phyloP scores from a whole-genome alignment of 2,329 filamentous ascomycete genomes.

The Pseudogymnoascus sp. region DNA sequence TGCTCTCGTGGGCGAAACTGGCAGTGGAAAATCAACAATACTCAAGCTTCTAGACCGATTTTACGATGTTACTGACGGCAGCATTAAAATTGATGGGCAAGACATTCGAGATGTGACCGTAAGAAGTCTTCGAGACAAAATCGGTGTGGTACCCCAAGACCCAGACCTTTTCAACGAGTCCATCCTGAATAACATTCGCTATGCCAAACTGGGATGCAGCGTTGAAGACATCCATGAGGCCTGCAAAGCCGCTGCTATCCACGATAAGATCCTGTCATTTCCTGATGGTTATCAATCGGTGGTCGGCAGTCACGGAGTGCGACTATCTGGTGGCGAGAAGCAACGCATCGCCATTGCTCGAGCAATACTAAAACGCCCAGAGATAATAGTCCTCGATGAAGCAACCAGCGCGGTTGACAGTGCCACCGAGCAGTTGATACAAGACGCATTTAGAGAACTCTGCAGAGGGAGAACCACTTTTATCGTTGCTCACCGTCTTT shows the following conservation, averaged over 20 bases:
- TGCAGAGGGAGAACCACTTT: constrained; percentile 42
- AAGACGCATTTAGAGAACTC: constrained; percentile 38
- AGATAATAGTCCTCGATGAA: constrained; percentile 16
- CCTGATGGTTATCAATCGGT: constrained; percentile 11
- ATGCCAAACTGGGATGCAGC: constrained; percentile 52
- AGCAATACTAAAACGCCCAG: constrained; percentile 12
- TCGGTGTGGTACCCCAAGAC: constrained; percentile 59
- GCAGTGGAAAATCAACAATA: constrained; percentile 54
- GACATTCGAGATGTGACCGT: constrained; percentile 52
- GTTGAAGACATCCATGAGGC: constrained; percentile 43
- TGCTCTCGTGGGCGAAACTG: constrained; percentile 54
- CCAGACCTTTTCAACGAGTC: constrained; percentile 56
- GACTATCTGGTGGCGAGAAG: constrained; percentile 13
- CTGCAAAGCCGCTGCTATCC: constrained; percentile 12
- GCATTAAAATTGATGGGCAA: constrained; percentile 49
- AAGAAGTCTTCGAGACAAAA: constrained; percentile 45
- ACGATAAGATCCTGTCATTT: constrained; percentile 13
- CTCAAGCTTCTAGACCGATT: constrained; percentile 53
- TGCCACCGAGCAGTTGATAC: constrained; percentile 37
- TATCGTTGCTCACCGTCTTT: constrained; percentile 37
- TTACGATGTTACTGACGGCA: constrained; percentile 48
- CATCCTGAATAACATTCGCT: constrained; percentile 56
- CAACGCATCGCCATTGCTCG: constrained; percentile 13
- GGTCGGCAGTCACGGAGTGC: not conserved
- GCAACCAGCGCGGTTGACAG: constrained; percentile 43